These are phyloP conservation scores for Poa annua DNA, from an alignment of 176 grass and related monocot species.

Conservation along the genomic window DNA sequence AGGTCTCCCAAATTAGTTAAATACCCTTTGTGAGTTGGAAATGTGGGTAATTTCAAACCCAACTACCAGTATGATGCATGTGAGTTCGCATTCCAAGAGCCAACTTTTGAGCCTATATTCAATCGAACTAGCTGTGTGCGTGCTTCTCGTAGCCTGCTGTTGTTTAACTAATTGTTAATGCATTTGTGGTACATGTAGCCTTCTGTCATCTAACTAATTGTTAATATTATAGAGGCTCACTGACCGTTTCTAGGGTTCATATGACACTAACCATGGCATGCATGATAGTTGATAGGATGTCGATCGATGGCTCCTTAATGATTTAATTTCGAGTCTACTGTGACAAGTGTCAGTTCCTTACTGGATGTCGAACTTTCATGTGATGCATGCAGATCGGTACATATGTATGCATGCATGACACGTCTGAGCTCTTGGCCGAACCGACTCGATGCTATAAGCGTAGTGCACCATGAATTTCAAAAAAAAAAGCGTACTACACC, in stretches of 20 bases:
- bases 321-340: no score
- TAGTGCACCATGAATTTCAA: no score
- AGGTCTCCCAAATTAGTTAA: no score
- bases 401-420: no score
- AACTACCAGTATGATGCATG: not conserved
- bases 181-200: not conserved
- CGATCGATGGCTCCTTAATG: no score
- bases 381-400: not conserved
- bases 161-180: not conserved
- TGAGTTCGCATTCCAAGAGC: slow-evolving; percentile 26
- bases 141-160: not conserved
- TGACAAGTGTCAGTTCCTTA: not conserved
- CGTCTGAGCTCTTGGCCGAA: no score
- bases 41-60: no score
- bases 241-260: slow-evolving; percentile 55
- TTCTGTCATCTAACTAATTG: not conserved
- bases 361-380: not conserved
- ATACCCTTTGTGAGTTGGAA: no score
- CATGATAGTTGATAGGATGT: no score
- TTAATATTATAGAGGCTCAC: slow-evolving; percentile 37
- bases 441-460: no score
- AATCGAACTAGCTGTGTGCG: slow-evolving; percentile 24
- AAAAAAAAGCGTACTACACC: no score
- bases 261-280: not conserved
- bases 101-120: slow-evolving; percentile 37